Percentiles rank a stretch among this genome's conserved stretches.
Conservation (phyloP, 164 flowering plant species). For the Taxillus chinensis region DNA sequence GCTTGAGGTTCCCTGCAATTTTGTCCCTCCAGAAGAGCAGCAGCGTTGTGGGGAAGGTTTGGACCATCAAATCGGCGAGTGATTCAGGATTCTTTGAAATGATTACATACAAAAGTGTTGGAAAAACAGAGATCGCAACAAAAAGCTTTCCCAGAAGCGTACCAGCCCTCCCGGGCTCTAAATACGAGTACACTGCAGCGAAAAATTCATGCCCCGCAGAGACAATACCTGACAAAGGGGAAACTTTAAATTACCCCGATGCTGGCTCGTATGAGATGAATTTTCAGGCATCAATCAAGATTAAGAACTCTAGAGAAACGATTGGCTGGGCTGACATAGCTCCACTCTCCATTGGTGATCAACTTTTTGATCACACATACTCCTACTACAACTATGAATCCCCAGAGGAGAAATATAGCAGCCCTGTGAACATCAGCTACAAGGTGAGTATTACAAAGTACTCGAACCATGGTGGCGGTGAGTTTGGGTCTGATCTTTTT, state of each 20-base stretch:
- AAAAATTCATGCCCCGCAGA: conserved; percentile 22
- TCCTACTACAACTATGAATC: no score
- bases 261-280: conserved; percentile 35
- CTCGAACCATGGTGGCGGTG: background rate
- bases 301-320: conserved; percentile 12
- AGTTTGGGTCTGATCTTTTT: conserved; percentile 4
- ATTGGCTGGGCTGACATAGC: conserved; percentile 24
- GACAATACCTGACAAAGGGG: conserved; percentile 11
- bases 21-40: conserved; percentile 32
- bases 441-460: conserved; percentile 14
- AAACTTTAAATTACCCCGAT: conserved; percentile 27
- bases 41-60: conserved; percentile 32
- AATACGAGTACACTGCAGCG: conserved; percentile 40
- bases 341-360: conserved; percentile 32
- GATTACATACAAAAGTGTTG: conserved; percentile 18
- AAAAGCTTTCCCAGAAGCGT: background rate
- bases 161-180: conserved; percentile 16
- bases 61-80: conserved; percentile 33
- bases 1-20: conserved; percentile 27
- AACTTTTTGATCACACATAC: conserved; percentile 10
- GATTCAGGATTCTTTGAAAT: conserved; percentile 37
- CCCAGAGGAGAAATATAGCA: background rate
- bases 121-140: background rate
- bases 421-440: conserved; percentile 45
- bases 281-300: conserved; percentile 29